Percentiles rank a stretch among this genome's conserved stretches.
Conservation (phyloP, 495 filamentous ascomycete species). For the Podospora pseudocomata region DNA sequence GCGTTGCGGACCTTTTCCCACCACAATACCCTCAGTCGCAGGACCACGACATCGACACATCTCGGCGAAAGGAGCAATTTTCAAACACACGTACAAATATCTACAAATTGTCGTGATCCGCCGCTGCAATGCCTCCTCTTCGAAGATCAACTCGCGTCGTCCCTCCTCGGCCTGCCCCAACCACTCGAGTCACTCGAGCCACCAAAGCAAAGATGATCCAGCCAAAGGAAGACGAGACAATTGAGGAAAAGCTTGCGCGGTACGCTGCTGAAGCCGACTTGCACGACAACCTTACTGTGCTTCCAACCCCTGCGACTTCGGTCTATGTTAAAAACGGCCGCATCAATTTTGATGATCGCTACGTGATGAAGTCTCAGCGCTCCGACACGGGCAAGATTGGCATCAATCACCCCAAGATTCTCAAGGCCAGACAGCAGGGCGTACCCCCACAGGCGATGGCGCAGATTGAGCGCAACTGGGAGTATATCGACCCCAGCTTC, state of each 20-base stretch:
- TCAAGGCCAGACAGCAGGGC: slow-evolving; percentile 10
- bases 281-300: slow-evolving; percentile 19
- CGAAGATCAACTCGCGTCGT: too few species aligned
- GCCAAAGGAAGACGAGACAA: background rate
- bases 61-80: too few species aligned
- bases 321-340: slow-evolving; percentile 15
- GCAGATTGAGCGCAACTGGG: slow-evolving; percentile 22
- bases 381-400: slow-evolving; percentile 4
- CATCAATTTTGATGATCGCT: slow-evolving; percentile 21
- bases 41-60: too few species aligned
- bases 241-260: slow-evolving; percentile 1
- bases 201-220: background rate
- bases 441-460: slow-evolving; percentile 10
- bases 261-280: slow-evolving; percentile 9
- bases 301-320: slow-evolving; percentile 18
- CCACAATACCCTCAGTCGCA: too few species aligned
- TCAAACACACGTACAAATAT: too few species aligned
- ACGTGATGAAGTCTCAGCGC: background rate
- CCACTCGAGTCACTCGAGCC: background rate
- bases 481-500: slow-evolving; percentile 12
- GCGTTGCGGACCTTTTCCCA: too few species aligned
- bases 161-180: background rate
- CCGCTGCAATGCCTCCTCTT: too few species aligned
- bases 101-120: too few species aligned
- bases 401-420: slow-evolving; percentile 25